Conservation (phyloP, 805 yeast species). For the Teunomyces panamensis region DNA sequence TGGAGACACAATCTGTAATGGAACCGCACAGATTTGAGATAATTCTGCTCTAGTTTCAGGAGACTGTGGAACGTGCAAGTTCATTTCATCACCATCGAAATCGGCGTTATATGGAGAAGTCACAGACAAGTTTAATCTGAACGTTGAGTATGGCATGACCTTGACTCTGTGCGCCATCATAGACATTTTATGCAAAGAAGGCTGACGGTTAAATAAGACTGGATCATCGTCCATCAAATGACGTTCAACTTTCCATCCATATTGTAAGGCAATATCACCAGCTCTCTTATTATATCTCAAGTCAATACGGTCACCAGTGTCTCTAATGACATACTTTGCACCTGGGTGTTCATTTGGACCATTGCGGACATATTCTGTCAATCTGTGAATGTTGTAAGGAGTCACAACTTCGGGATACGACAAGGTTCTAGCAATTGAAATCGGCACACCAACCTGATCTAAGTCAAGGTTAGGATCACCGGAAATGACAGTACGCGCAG, state of each 20-base stretch:
- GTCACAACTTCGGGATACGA: constrained; percentile 98
- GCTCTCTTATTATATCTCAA: constrained; percentile 95
- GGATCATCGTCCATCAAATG: constrained; percentile 98
- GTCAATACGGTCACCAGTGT: constrained; percentile 98
- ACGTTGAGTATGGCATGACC: constrained; percentile 98
- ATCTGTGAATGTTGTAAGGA: constrained; percentile 90
- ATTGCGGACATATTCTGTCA: constrained; percentile 90
- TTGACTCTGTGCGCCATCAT: constrained; percentile 99
- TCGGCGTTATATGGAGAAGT: constrained; percentile 99
- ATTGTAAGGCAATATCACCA: constrained; percentile 95
- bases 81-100: constrained; percentile 99
- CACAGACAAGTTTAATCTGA: constrained; percentile 92
- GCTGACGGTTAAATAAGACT: constrained; percentile 97
- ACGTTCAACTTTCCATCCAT: constrained; percentile 99
- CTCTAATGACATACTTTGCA: constrained; percentile 97
- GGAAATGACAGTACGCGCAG: constrained; percentile 98
- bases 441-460: constrained; percentile 99
- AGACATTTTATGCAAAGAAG: constrained; percentile 98
- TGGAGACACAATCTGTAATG: constrained; percentile 95
- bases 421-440: constrained; percentile 90
- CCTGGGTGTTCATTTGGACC: constrained; percentile 99
- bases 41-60: constrained; percentile 97
- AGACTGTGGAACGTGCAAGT: constrained; percentile 97
- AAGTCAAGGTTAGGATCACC: constrained; percentile 98
- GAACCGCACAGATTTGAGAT: constrained; percentile 93